Evolutionary conservation across 2,329 filamentous ascomycete genomes (phyloP).

Genomic region (Pyricularia sp.): DNA sequence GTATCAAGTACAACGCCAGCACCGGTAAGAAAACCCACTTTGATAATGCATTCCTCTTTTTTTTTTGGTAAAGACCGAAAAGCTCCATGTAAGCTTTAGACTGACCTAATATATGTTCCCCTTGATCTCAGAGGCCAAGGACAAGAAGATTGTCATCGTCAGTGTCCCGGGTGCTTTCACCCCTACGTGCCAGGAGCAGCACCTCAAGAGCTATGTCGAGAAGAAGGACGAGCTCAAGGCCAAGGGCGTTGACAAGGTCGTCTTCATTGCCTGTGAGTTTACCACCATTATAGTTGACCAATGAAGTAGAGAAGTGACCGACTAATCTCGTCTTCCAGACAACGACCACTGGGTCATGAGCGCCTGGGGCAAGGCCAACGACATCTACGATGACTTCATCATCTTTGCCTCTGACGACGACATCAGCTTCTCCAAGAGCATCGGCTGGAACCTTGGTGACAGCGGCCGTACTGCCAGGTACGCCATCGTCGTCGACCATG

Average conservation of each 20-base stretch:
- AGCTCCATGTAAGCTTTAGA: background rate
- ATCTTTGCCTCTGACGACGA: constrained; percentile 63
- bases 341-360: constrained; percentile 84
- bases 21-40: constrained; percentile 37
- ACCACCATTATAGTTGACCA: background rate
- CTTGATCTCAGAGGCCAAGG: constrained; percentile 32
- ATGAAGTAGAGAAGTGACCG: constrained; percentile 14
- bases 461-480: constrained; percentile 63
- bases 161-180: constrained; percentile 65
- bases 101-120: constrained; percentile 1
- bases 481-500: constrained; percentile 70
- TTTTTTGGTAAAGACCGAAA: background rate
- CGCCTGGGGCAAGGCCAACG: constrained; percentile 82
- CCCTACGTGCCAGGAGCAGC: constrained; percentile 68
- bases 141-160: constrained; percentile 44
- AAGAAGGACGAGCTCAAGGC: constrained; percentile 56
- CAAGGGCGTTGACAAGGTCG: constrained; percentile 73
- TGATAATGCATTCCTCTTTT: background rate
- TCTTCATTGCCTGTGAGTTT: constrained; percentile 50
- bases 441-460: constrained; percentile 59
- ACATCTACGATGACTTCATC: constrained; percentile 53
- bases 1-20: constrained; percentile 65
- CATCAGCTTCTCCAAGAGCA: constrained; percentile 60
- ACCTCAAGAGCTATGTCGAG: constrained; percentile 69
- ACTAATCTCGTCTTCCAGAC: constrained; percentile 14